A percentile compares a stretch with the other conserved stretches of the same genome.
These are phyloP conservation scores for Saccharomycopsis schoenii DNA, from an alignment of 805 yeast species.

Conservation along the genomic window DNA sequence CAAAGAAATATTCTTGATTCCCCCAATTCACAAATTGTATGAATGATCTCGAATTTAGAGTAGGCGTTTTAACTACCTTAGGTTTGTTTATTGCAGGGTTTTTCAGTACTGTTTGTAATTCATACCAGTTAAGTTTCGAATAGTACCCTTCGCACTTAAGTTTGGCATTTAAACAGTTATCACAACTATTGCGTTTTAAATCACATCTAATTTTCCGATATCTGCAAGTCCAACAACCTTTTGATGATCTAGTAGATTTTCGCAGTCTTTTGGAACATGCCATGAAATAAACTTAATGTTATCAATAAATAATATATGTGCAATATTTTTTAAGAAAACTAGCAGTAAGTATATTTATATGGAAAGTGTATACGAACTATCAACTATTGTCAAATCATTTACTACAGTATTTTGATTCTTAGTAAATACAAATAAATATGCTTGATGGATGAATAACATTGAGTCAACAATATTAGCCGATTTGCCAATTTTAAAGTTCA, in stretches of 20 bases:
- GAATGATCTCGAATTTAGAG: background rate
- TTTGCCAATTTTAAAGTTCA: background rate
- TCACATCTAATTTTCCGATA: slow-evolving; percentile 12
- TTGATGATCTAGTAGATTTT: slow-evolving; percentile 1
- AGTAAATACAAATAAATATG: no score
- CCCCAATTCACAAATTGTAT: background rate
- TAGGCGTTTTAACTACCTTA: background rate
- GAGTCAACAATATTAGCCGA: background rate
- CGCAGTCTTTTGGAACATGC: background rate
- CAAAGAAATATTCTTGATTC: background rate
- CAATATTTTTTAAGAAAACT: no score
- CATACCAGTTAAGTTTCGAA: slow-evolving; percentile 9
- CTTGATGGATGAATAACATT: background rate
- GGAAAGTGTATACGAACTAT: no score
- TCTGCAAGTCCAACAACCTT: slow-evolving; percentile 15
- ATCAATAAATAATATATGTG: background rate
- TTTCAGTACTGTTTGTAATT: background rate
- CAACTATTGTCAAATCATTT: no score
- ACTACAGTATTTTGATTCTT: no score
- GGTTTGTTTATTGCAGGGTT: background rate
- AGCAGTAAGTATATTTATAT: no score
- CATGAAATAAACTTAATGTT: background rate
- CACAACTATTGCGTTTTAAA: slow-evolving; percentile 5
- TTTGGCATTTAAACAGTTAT: slow-evolving; percentile 2
- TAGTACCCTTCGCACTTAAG: slow-evolving; percentile 8